A percentile compares a stretch with the other conserved stretches of the same genome.
These are phyloP conservation scores for Handroanthus guayacan DNA, from an alignment of 257 asterid genomes.

Conservation along the genomic window DNA sequence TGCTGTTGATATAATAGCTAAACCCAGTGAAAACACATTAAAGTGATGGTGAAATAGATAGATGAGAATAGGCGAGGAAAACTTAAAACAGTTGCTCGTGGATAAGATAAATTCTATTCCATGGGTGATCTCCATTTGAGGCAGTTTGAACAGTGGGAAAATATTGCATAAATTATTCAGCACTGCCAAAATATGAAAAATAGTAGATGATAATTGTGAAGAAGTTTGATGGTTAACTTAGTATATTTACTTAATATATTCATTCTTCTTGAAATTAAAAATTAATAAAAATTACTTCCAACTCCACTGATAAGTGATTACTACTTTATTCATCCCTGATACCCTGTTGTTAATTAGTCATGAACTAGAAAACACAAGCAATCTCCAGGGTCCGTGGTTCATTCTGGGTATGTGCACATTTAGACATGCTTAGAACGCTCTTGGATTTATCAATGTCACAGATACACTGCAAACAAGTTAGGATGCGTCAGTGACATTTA, in stretches of 20 bases:
- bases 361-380: not conserved
- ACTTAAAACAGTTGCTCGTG: not conserved
- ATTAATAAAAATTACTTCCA: not conserved
- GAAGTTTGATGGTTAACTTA: not conserved
- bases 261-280: not conserved
- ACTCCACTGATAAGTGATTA: not conserved
- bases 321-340: not conserved
- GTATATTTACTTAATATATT: not conserved
- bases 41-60: not conserved
- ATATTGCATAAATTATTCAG: not conserved
- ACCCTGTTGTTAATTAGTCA: not conserved
- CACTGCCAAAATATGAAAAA: not conserved
- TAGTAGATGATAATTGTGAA: not conserved
- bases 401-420: not conserved
- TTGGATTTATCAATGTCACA: not conserved
- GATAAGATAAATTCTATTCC: not conserved
- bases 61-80: not conserved
- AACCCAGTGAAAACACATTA: not conserved
- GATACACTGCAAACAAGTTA: not conserved
- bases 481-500: not conserved
- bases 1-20: not conserved
- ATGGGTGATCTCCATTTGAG: not conserved
- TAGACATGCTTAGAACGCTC: not conserved
- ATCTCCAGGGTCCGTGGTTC: not conserved
- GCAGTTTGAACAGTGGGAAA: not conserved